Evolutionary conservation across 805 yeast genomes (phyloP).

Genomic region (Millerozyma acaciae): DNA sequence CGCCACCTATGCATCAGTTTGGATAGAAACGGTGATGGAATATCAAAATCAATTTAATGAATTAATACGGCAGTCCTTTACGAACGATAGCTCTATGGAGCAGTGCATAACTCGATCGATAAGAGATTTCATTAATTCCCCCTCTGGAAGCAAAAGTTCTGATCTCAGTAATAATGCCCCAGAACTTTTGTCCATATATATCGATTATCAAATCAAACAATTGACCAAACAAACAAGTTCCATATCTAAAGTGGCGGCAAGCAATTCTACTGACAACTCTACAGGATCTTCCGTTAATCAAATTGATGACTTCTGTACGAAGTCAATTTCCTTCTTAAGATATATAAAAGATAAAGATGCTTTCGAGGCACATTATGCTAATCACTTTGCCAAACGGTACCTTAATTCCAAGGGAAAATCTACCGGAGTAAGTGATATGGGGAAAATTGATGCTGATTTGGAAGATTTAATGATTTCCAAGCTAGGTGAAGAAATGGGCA

Average conservation of each 20-base stretch:
- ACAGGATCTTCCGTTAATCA: conserved; percentile 14
- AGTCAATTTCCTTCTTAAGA: conserved; percentile 59
- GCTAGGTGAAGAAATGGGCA: conserved; percentile 73
- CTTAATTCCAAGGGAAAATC: conserved; percentile 30
- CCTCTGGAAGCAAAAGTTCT: conserved; percentile 37
- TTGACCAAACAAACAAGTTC: conserved; percentile 19
- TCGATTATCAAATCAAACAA: conserved; percentile 39
- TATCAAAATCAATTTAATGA: conserved; percentile 48
- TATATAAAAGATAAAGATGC: conserved; percentile 78
- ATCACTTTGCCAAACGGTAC: conserved; percentile 79
- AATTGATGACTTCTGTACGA: conserved; percentile 41
- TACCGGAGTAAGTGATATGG: conserved; percentile 22
- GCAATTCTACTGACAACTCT: conserved; percentile 4
- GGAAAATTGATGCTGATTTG: conserved; percentile 47
- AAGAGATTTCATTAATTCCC: conserved; percentile 52
- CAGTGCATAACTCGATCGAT: conserved; percentile 59
- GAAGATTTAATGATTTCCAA: conserved; percentile 67
- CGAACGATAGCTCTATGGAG: conserved; percentile 45
- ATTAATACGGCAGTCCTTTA: conserved; percentile 48
- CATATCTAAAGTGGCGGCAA: conserved; percentile 10
- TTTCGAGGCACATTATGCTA: conserved; percentile 80
- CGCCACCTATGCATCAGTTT: conserved; percentile 56
- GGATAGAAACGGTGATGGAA: conserved; percentile 59
- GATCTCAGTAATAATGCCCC: conserved; percentile 35
- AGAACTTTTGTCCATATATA: conserved; percentile 36